Evolutionary conservation across 2,329 filamentous ascomycete species (phyloP), one percentile per base, ranked within the genome.

Genomic region (Nannizzia gypsea): DNA sequence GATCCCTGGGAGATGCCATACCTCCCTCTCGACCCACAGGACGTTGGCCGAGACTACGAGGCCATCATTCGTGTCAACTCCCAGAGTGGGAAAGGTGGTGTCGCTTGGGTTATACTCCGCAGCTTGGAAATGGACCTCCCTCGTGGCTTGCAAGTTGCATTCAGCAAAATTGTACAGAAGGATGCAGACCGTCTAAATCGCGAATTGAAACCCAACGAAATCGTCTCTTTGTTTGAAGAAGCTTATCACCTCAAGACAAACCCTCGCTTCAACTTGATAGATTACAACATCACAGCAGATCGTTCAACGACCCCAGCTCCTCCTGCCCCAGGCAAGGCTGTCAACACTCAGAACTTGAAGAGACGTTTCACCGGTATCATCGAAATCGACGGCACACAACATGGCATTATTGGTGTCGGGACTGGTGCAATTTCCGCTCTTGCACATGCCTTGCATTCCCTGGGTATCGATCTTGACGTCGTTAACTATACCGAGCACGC

Each of bases 61-160:
- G 92, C 92, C 61, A 88, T 97, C 70, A 97, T 97, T 71, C 88
- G 92, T 62, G 92, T 97, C 81, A 99, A 97, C 79, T 95, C 89
- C 17, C 92, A 97, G 73, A 89, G 85, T 67, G 92, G 92, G 65
- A 97, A 99, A 78, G 92, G 92, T 63, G 93, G 93, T 67, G 86
- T 89, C 62, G 91, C 92, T 57, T 97, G 89, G 89, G 88, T 97
- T 70, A 91, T 97, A 71, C 85, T 91, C 71, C 86, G 88, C 67
- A 87, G 90, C 69, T 83, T 97, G 63, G 84, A 93, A 69, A 87
- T 97, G 68, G 93, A 97, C 73, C 83, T 97, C 57, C 93, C 93
- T 15, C 89, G 93, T 63, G 90, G 90, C 58, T 82, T 97, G 57
- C 92, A 97, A 75, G 82, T 96, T 64, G 90, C 89, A 56, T 97